Evolutionary conservation across 371 early-diverging fungal species (phyloP), one percentile per base, ranked within the genome.

Genomic region (Apophysomyces elegans): DNA sequence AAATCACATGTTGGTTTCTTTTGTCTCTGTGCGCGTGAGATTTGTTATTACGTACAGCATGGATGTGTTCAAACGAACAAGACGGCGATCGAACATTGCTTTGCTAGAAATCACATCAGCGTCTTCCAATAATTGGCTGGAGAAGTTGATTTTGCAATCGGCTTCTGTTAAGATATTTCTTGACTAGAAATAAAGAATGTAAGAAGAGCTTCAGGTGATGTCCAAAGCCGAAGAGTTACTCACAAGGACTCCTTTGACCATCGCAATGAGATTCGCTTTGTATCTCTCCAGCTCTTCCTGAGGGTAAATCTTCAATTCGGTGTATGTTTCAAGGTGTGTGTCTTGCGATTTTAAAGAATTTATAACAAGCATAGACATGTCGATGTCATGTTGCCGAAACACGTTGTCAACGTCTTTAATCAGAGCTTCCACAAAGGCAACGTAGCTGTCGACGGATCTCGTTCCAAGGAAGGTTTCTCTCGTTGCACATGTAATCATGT

Each of bases 11-110:
- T n/a, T 38, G 14, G 47, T 21, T 18, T 36, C 46, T 58, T 38
- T 58, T 18, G 36, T 61, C 32, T 13, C 26, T 11, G 21, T 21
- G 56, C 36, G 18, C 41, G 39, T 16, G 54, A 18, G 14, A 56
- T n/a, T 2, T 36, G 12, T 9, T 38, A 7, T 32, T 18, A 76
- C 86, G 78, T 82, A 86, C 79, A 87, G 69, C 64, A 86, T 78
- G 11, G 86, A 68, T 1, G 91, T 92, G 61, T 92, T 91, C 45
- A 88, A 64, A 13, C 91, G 88, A 37, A 90, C 77, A 41, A 84
- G 71, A 5, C 86, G 85, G 44, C 84, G 84, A 26, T 78, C 81
- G 60, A 88, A 86, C 43, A 78, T 46, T 16, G 64, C 62, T 32
- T 79, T 77, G 61, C 76, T 82, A 4, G 70, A 69, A 14, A 90